Evolutionary conservation across 23 red algal genomes (phyloP).

Genomic region (Gracilaria vermiculophylla): DNA sequence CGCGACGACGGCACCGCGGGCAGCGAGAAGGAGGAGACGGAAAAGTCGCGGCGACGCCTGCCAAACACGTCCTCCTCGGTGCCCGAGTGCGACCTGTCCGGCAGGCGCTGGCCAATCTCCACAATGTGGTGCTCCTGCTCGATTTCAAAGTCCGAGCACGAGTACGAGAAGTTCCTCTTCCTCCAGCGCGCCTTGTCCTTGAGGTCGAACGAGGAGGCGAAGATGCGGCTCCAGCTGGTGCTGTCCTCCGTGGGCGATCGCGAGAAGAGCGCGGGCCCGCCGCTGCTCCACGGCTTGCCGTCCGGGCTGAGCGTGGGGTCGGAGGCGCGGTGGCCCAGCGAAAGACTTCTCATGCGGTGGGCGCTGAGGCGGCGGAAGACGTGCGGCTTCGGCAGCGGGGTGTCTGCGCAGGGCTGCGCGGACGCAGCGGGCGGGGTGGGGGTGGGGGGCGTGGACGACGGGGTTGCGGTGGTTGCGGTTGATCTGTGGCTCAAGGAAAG

Average conservation of each 20-base stretch:
- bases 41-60: conserved; percentile 48
- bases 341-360: conserved; percentile 30
- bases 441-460: neutral
- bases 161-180: conserved; percentile 48
- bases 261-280: conserved; percentile 17
- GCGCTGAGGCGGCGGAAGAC: conserved; percentile 25
- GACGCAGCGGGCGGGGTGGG: neutral
- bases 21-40: neutral
- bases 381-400: neutral
- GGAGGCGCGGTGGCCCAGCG: neutral
- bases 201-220: neutral
- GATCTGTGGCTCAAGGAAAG: neutral
- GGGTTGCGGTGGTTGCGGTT: neutral
- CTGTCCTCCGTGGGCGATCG: conserved; percentile 32
- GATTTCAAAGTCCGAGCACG: conserved; percentile 44
- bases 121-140: conserved; percentile 16
- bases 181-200: conserved; percentile 13
- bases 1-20: neutral
- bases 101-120: conserved; percentile 57
- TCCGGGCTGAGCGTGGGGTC: neutral
- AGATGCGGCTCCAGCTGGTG: conserved; percentile 19
- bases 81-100: conserved; percentile 14
- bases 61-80: conserved; percentile 52
- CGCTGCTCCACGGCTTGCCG: conserved; percentile 32
- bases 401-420: neutral